Evolutionary conservation across 139 green algal species (phyloP), one percentile per base, ranked within the genome.

Genomic region (Coelastrella sp.): DNA sequence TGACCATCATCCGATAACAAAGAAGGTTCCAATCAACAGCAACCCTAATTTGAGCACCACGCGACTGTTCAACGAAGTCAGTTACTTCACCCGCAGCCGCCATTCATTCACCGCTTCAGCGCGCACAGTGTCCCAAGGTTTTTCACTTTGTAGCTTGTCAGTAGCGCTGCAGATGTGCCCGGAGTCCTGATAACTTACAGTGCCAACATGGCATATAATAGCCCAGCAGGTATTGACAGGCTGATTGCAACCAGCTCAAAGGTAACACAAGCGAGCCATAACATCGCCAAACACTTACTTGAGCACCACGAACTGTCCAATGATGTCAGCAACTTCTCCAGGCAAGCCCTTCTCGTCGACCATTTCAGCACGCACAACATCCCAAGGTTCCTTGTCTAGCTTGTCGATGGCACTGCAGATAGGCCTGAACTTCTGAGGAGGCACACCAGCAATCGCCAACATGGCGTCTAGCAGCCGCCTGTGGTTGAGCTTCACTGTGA

Each of bases 401-500:
- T 99, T 99, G 94, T 99, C 98, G 73, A 99, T 99, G 61, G 98
- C 97, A 79, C 86, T 86, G 89, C 91, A 94, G 64, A 91, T 93
- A 2, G 76, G 76, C 47, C 86, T 79, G 64, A 85, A 96, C 89
- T 97, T 96, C 85, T 94, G 83, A 4, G 91, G 4, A 1, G 94
- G 95, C 83, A 96, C 96, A 17, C 97, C 98, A 23, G 95, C 95
- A 71, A 99, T 95, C 47, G 92, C 95, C 93, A 99, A 93, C 95
- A 98, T 99, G 17, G 96, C 96, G 90, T 99, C 98, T 90, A 99
- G 94, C 91, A 99, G 90, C 73, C 90, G 80, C 57, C 98, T 88
- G 95, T 99, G 98, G 93, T 99, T 99, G 56, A 99, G 86, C 96
- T 99, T 99, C 73, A 99, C 91, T 79, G 94, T 92, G 86, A 97